Base-by-base conservation (phyloP, 495 filamentous ascomycete genomes). In the Hyphodiscus hymeniophilus region DNA sequence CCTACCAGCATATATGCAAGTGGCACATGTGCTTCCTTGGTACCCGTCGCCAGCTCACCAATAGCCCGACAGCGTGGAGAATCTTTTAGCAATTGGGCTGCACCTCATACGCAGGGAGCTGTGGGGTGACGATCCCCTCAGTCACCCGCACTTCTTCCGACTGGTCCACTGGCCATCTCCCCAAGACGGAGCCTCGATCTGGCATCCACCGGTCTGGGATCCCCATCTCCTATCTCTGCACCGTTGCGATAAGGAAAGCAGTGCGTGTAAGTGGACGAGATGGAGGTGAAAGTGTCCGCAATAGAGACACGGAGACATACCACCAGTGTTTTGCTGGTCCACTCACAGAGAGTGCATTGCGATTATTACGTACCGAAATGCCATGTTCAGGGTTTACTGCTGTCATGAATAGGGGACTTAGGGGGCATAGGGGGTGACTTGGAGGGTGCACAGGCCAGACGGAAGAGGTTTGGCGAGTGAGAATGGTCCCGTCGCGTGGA, bases 331-430 rank as follows among this genome's bases (percentile, higher is more conserved):
- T 24, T 17, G n/a, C 12, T 22, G 38, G 45, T 36, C 50, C 48
- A 42, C 44, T 28, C 15, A 35, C 6, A 24, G 32, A 16, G 3
- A 26, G 31, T 26, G 21, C 8, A 33, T 39, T 50, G 22, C 20
- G 1, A 18, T 17, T 36, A 54, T 58, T 58, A 58, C 55, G 55
- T 58, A 58, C 51, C 48, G 23, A 21, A 51, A 40, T 58, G 47
- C 55, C 42, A 8, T 17, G 20, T 53, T 10, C 7, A 45, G 51
- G 17, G 51, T 54, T 58, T 58, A 35, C 51, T 58, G 55, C 47
- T 58, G 55, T 58, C 55, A 58, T 58, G 13, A 49, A 55, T 36
- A 36, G 5, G n/a, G 34, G 7, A 34, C 16, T 15, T 15, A 12
- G 12, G 31, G 31, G 16, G 12, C 31, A 15, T 38, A n/a, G 33